Base-by-base conservation (phyloP, 2,329 filamentous ascomycete genomes). In the Ceratocystiopsis sp. region DNA sequence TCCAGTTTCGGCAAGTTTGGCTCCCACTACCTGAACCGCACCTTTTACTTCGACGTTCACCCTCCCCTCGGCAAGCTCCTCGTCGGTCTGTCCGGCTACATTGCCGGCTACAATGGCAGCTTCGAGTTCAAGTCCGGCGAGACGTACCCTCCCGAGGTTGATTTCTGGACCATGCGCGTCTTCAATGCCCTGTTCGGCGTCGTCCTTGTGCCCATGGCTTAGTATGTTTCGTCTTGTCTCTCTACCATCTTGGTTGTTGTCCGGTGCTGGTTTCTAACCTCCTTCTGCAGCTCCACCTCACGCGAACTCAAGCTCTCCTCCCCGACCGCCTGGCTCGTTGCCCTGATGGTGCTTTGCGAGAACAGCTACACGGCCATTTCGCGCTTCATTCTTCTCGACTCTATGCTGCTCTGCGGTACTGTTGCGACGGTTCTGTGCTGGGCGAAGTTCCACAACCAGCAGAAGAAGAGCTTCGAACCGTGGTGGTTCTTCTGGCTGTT, bases 121-220 rank as follows among this genome's bases (percentile, higher is more conserved):
- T 98, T 98, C 64, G 91, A 98, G 59, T 98, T 98, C 73, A 98
- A 98, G 64, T 96, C 89, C 43, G 91, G 91, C 59, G 91, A 96
- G 58, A 86, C 75, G 43, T 98, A 98, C 60, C 91, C 91, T 12
- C 76, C 79, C 52, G 85, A 96, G 56, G 71, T 98, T 57, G 81
- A 98, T 68, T 98, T 93, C 62, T 93, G 87, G 54, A 94, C 94
- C 58, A 98, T 98, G 93, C 84, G 91, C 54, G 73, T 89, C 48
- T 98, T 98, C 74, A 98, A 96, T 61, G 82, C 89, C 50, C 76
- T 85, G 49, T 98, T 96, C 59, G 91, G 91, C 47, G 89, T 87
- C 48, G 69, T 91, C 47, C 95, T 85, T 57, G 78, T 98, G 39
- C 91, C 91, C 16, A 66, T 98, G 62, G 89, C 91, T 45, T 98